These are phyloP conservation scores for Coniochaeta sp. DNA, from an alignment of 2,329 filamentous ascomycete genomes.

Conservation along the genomic window DNA sequence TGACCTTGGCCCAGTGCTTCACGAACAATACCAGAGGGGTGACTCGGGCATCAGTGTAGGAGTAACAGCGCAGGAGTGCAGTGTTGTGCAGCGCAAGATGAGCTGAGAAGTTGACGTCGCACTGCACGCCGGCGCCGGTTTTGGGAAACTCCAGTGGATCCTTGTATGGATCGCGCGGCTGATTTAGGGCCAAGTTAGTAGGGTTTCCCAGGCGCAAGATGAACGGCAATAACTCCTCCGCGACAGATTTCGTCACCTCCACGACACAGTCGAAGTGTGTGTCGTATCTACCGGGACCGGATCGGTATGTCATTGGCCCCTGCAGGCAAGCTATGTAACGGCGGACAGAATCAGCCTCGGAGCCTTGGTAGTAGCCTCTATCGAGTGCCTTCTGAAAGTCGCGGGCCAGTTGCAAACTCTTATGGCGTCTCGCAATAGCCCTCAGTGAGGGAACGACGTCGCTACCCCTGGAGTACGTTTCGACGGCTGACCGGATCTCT, in stretches of 20 bases:
- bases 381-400: slow-evolving; percentile 49
- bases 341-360: slow-evolving; percentile 27
- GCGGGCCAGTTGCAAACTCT: slow-evolving; percentile 45
- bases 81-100: slow-evolving; percentile 81
- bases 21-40: slow-evolving; percentile 74
- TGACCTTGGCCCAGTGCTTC: slow-evolving; percentile 82
- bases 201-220: slow-evolving; percentile 42
- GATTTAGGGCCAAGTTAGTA: slow-evolving; percentile 39
- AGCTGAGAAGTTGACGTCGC: slow-evolving; percentile 88
- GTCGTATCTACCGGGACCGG: background rate
- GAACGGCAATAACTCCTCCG: slow-evolving; percentile 17
- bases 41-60: slow-evolving; percentile 69
- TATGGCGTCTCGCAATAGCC: slow-evolving; percentile 41
- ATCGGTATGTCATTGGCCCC: slow-evolving; percentile 18
- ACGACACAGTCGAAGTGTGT: slow-evolving; percentile 25
- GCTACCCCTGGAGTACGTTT: slow-evolving; percentile 29
- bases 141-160: slow-evolving; percentile 72
- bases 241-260: background rate
- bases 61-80: slow-evolving; percentile 74
- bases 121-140: slow-evolving; percentile 71
- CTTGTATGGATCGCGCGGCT: slow-evolving; percentile 44
- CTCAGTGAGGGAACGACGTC: slow-evolving; percentile 23
- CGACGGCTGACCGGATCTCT: slow-evolving; percentile 18
- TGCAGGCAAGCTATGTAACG: slow-evolving; percentile 46
- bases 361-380: slow-evolving; percentile 35